A percentile compares a stretch with the other conserved stretches of the same genome.
These are phyloP conservation scores for Isabelozyma pseudorhagii DNA, from an alignment of 805 yeast genomes.

Conservation along the genomic window DNA sequence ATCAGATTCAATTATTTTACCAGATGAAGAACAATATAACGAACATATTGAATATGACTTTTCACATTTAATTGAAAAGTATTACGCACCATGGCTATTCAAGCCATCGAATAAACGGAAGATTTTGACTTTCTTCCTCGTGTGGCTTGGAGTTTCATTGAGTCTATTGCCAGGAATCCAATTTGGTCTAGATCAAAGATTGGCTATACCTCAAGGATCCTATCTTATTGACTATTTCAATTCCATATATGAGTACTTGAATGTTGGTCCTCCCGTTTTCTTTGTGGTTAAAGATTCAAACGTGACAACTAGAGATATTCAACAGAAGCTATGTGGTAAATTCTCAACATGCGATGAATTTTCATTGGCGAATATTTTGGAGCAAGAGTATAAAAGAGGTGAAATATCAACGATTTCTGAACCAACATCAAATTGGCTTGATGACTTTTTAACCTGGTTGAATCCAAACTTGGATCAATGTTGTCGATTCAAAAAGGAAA, in stretches of 20 bases:
- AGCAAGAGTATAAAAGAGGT: conserved; percentile 75
- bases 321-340: conserved; percentile 79
- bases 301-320: conserved; percentile 57
- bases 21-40: conserved; percentile 6
- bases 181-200: conserved; percentile 84
- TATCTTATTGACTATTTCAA: conserved; percentile 78
- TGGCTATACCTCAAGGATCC: conserved; percentile 82
- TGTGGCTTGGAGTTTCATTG: conserved; percentile 67
- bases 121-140: conserved; percentile 52
- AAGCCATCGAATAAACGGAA: conserved; percentile 42
- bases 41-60: conserved; percentile 19
- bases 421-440: conserved; percentile 91
- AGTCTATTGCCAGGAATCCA: conserved; percentile 64
- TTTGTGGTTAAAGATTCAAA: conserved; percentile 73
- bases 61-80: conserved; percentile 36
- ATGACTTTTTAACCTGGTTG: conserved; percentile 82
- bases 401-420: conserved; percentile 65
- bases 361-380: conserved; percentile 77
- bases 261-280: conserved; percentile 90
- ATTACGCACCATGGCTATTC: conserved; percentile 62
- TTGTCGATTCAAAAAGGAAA: conserved; percentile 63
- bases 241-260: conserved; percentile 67
- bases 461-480: conserved; percentile 87
- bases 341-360: conserved; percentile 79
- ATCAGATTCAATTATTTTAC: conserved; percentile 2